phyloP scores from a whole-genome alignment of 2,329 filamentous ascomycete genomes.

The Botryotinia convoluta region DNA sequence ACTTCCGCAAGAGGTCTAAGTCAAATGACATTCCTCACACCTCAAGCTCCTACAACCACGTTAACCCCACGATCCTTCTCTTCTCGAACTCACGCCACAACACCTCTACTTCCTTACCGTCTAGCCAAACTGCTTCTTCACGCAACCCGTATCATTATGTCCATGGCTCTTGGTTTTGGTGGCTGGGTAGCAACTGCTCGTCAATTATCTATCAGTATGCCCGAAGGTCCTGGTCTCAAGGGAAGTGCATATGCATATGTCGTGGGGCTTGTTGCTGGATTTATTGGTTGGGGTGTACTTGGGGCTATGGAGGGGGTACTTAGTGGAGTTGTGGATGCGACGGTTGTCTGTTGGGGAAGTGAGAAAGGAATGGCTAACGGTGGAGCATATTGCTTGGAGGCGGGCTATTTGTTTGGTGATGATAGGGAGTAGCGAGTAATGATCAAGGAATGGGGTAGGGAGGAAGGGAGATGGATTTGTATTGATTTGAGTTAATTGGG shows the following conservation, averaged over 20 bases:
- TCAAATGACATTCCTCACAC: constrained; percentile 77
- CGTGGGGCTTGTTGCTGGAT: constrained; percentile 85
- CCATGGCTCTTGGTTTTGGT: constrained; percentile 82
- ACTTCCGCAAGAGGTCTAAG: constrained; percentile 75
- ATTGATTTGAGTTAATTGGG: neutral
- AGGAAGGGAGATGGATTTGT: constrained; percentile 25
- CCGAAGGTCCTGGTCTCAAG: constrained; percentile 51
- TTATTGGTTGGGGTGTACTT: constrained; percentile 91
- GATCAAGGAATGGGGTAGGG: constrained; percentile 56
- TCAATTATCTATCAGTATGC: constrained; percentile 63
- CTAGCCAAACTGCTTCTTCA: constrained; percentile 90
- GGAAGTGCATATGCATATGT: constrained; percentile 94
- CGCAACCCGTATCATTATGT: constrained; percentile 88
- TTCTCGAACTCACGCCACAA: constrained; percentile 43
- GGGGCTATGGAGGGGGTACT: constrained; percentile 88
- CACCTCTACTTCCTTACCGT: constrained; percentile 76
- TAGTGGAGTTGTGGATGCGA: constrained; percentile 81
- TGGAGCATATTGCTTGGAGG: constrained; percentile 86
- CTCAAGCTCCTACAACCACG: constrained; percentile 71
- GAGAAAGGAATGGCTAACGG: constrained; percentile 69
- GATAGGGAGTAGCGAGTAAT: constrained; percentile 36
- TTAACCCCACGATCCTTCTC: constrained; percentile 56
- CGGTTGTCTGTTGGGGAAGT: constrained; percentile 91
- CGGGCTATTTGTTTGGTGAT: constrained; percentile 82
- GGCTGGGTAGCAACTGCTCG: constrained; percentile 95